Evolutionary conservation across 768 basidiomycete species (phyloP).

Genomic region (Tulasnella sp.): DNA sequence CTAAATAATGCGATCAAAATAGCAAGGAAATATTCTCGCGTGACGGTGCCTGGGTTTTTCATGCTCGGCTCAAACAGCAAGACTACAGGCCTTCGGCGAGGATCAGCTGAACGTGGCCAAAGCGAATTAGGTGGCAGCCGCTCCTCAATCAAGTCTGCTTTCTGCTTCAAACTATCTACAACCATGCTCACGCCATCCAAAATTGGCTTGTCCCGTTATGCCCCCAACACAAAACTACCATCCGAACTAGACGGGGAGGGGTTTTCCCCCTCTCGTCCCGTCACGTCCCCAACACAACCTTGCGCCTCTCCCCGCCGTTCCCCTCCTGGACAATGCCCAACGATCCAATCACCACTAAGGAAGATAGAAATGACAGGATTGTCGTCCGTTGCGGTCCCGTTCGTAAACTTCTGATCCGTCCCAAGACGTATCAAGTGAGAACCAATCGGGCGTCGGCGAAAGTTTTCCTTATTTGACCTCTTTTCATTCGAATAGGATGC

Average conservation of each 20-base stretch:
- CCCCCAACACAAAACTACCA: too few species aligned
- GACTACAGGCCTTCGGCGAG: background rate
- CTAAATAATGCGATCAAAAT: background rate
- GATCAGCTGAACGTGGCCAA: too few species aligned
- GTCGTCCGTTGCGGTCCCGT: background rate
- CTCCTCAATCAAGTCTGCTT: too few species aligned
- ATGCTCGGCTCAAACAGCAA: background rate
- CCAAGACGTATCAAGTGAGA: background rate
- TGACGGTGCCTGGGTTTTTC: background rate
- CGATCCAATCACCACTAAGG: background rate
- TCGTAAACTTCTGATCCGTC: slow-evolving; percentile 1
- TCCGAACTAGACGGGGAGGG: too few species aligned
- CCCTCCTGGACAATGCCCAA: background rate
- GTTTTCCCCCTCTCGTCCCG: too few species aligned
- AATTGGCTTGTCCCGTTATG: too few species aligned
- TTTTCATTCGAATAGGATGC: background rate
- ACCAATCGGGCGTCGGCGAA: too few species aligned
- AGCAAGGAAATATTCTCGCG: background rate
- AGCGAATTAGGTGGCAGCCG: too few species aligned
- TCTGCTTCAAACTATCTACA: too few species aligned
- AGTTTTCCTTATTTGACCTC: background rate
- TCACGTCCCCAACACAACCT: too few species aligned
- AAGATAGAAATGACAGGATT: background rate
- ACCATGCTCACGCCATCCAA: too few species aligned
- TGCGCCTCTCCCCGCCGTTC: too few species aligned